Percentiles rank a stretch among this genome's conserved stretches.
phyloP scores from a whole-genome alignment of 2,329 filamentous ascomycete species.

The Sporothrix pallida region DNA sequence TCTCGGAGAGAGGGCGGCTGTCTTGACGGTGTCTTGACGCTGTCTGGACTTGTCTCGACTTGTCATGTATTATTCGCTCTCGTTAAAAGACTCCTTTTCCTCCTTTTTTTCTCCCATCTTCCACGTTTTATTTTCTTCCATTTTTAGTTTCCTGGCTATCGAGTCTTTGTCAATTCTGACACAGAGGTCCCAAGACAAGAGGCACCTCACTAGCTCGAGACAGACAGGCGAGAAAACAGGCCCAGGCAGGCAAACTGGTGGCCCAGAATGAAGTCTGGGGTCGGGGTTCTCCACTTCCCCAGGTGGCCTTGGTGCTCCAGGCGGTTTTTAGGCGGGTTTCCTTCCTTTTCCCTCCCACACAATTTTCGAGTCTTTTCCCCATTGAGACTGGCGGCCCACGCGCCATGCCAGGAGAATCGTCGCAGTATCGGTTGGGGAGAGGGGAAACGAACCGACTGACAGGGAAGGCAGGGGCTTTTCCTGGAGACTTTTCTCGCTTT shows the following conservation, averaged over 20 bases:
- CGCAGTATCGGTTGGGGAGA: conserved; percentile 11
- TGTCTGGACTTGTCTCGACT: no score
- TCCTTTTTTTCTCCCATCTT: not conserved
- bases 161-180: conserved; percentile 20
- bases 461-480: no score
- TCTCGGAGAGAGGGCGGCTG: not conserved
- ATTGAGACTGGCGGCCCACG: not conserved
- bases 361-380: not conserved
- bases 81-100: not conserved
- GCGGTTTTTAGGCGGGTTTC: no score
- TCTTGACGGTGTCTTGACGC: no score
- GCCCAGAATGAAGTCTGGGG: not conserved
- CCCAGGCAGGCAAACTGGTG: no score
- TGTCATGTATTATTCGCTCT: not conserved
- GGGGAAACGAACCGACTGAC: conserved; percentile 1
- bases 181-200: not conserved
- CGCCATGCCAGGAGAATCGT: not conserved
- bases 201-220: not conserved
- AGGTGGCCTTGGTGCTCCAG: not conserved
- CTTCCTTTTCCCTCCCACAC: no score
- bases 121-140: not conserved
- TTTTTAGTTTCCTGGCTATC: not conserved
- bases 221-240: no score
- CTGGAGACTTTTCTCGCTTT: no score
- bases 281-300: conserved; percentile 6